Base-by-base conservation (phyloP, 2,329 filamentous ascomycete species). In the Diaporthe sp. region DNA sequence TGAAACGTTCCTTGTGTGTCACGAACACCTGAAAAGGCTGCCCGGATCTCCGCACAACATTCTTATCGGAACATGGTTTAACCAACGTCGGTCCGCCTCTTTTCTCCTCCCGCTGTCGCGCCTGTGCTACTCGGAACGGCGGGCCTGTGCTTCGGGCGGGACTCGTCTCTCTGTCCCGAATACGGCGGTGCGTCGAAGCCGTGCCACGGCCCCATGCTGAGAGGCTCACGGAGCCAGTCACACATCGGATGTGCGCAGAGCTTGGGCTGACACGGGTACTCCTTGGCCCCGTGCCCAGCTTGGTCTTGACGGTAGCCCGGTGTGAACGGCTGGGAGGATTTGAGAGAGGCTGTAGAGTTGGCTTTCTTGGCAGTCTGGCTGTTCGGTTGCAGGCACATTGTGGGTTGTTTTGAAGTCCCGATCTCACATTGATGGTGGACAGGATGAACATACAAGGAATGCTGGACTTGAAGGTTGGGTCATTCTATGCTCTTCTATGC, bases 201-300 rank as follows among this genome's bases (percentile, higher is more conserved):
- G 45, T 73, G 38, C 71, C 74, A 74, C 5, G 71, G 57, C 17
- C 55, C 17, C 8, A 30, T 42, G 12, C 3, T 2, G 3, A 66
- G 71, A 15, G 19, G 13, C 40, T 75, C 74, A 13, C 10, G n/a
- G n/a, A 75, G 17, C 71, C 66, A 75, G 50, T 47, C 50, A 7
- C 30, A 17, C 50, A 75, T 35, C 17, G 74, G 57, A 17, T 55
- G 25, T 13, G 25, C 19, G 7, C 10, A 28, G 13, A 22, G 30
- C 15, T 25, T 15, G 4, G 52, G 30, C 10, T 10, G 30, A n/a
- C 12, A 42, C 28, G 10, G 22, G 17, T 10, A 19, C 10, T 12
- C 30, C 1, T 17, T 19, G 68, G 19, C 0, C 12, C 1, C 10
- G 4, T 50, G 4, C 7, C 7, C 19, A 15, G 8, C 57, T 61